Base-by-base conservation (phyloP, 768 basidiomycete genomes). In the Termitomyces sp. region DNA sequence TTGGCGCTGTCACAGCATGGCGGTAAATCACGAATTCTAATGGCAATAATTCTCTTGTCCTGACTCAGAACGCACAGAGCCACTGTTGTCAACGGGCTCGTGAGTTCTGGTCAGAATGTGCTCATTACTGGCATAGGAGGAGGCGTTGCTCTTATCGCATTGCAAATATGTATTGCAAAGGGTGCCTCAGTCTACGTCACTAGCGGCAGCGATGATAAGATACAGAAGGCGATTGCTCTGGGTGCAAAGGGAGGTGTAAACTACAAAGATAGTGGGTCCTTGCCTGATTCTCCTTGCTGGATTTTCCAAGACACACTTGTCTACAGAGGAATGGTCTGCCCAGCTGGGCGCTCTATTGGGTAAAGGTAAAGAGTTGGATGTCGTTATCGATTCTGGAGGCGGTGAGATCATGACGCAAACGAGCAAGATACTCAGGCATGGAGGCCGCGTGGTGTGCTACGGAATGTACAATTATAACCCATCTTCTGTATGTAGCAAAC, bases 161-260 rank as follows among this genome's bases (percentile, higher is more conserved):
- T 93, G 57, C 90, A 94, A 66, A 68, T 93, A 9, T 88, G 84
- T 65, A 62, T 91, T 3, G 90, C 88, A 0, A 78, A 77, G 52
- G 88, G 91, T 28, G 87, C 88, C 1, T 79, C 79, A 34, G 89
- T 93, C n/a, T 93, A 85, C 66, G 89, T 93, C 22, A 89, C 92
- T 4, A 90, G 87, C 58, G 80, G 88, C 9, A 82, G 68, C 44
- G 72, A 77, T 26, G 80, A 82, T 9, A 93, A 93, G 73, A 83
- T 94, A 45, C 67, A 72, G 46, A 82, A 77, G 53, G 90, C 90
- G 0, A 66, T 81, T 19, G 68, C 68, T 15, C 71, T 92, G 10
- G 92, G 92, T 11, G 91, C 89, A 0, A 80, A 77, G 58, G 91
- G 82, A n/a, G 91, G 91, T 1, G 83, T 83, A 8, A 82, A 77